Percentiles rank a stretch among this genome's conserved stretches.
phyloP scores from a whole-genome alignment of 2,329 filamentous ascomycete genomes.

The Leptodontidium sp. region DNA sequence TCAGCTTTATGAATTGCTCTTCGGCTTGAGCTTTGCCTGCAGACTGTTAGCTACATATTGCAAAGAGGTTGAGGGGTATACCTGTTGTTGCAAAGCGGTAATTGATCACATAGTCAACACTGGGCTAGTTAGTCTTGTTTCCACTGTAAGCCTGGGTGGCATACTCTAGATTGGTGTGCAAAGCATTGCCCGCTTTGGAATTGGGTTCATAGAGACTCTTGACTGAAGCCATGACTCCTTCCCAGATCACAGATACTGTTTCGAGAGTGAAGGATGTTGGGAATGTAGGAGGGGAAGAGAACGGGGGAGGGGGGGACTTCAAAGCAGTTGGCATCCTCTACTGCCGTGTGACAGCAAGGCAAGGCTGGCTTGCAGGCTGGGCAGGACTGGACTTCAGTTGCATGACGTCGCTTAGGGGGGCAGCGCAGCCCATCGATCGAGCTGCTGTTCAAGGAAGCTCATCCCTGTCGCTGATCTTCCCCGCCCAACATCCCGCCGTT shows the following conservation, averaged over 20 bases:
- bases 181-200: constrained; percentile 34
- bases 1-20: constrained; percentile 78
- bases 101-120: constrained; percentile 89
- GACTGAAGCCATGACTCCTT: constrained; percentile 40
- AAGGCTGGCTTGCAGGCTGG: not conserved
- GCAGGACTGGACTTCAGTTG: not conserved
- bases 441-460: constrained; percentile 21
- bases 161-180: constrained; percentile 53
- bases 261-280: constrained; percentile 23
- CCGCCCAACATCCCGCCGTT: not conserved
- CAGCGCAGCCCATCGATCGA: not conserved
- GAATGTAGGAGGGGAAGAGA: constrained; percentile 22
- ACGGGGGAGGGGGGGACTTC: constrained; percentile 1
- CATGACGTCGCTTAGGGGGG: constrained; percentile 31
- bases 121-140: constrained; percentile 42
- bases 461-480: constrained; percentile 29
- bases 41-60: constrained; percentile 30
- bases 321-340: constrained; percentile 32
- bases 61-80: constrained; percentile 47
- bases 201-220: constrained; percentile 40
- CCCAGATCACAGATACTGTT: constrained; percentile 22
- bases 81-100: constrained; percentile 76
- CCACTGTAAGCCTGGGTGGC: constrained; percentile 27
- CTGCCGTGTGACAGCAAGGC: constrained; percentile 10
- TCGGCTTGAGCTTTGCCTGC: constrained; percentile 74